Conservation (phyloP, 179 eudicot species). For the Gypsophila paniculata region DNA sequence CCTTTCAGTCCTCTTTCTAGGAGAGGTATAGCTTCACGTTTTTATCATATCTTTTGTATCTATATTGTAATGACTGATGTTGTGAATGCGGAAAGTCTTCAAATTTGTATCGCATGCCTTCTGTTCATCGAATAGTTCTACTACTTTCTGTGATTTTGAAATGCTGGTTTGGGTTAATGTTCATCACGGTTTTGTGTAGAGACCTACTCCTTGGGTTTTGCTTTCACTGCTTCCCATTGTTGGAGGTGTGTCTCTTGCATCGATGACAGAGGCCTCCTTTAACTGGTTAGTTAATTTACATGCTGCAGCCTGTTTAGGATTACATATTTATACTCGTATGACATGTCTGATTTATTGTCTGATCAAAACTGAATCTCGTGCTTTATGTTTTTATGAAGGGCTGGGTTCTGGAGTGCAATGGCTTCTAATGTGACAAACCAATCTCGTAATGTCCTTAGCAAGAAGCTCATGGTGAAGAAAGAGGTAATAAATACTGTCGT, state of each 20-base stretch:
- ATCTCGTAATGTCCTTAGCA: constrained; percentile 87
- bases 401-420: constrained; percentile 96
- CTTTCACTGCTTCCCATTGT: constrained; percentile 79
- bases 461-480: constrained; percentile 78
- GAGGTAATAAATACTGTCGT: constrained; percentile 42
- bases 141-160: not conserved
- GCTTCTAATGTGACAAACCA: constrained; percentile 81
- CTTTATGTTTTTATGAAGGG: constrained; percentile 39
- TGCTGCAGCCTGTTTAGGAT: not conserved
- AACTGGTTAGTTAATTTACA: constrained; percentile 58
- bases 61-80: not conserved
- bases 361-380: not conserved
- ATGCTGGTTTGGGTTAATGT: constrained; percentile 17
- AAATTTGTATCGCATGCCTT: not conserved
- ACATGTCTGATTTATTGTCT: not conserved
- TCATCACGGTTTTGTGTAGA: constrained; percentile 30
- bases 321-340: not conserved
- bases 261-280: constrained; percentile 88
- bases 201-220: constrained; percentile 78
- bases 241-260: constrained; percentile 93
- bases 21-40: constrained; percentile 53
- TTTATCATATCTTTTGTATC: not conserved
- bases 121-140: not conserved
- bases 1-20: constrained; percentile 73
- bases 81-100: not conserved